Conservation (phyloP, 179 eudicot species). For the Spergularia azorica region DNA sequence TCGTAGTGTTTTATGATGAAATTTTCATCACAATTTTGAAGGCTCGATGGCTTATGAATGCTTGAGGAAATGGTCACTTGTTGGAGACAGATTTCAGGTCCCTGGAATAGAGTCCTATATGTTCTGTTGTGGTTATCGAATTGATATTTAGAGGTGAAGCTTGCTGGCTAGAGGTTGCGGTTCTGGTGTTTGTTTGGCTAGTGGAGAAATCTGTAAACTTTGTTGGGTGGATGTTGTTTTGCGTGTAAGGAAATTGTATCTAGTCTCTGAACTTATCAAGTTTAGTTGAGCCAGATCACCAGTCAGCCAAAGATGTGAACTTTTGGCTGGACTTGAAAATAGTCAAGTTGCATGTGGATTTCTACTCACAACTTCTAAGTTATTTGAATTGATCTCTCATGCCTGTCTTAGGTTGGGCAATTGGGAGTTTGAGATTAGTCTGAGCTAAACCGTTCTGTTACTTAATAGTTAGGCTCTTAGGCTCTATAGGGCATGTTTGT, state of each 20-base stretch:
- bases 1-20: neutral
- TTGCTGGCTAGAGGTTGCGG: neutral
- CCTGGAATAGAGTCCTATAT: neutral
- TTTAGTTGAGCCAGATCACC: neutral
- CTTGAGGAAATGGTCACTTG: neutral
- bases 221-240: neutral
- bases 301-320: neutral
- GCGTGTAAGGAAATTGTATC: neutral
- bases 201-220: neutral
- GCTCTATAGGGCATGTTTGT: neutral
- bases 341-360: neutral
- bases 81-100: conserved; percentile 3
- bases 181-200: neutral
- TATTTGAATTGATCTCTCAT: neutral
- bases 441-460: neutral
- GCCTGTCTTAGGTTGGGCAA: neutral
- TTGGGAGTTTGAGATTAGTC: neutral
- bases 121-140: neutral
- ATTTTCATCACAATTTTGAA: neutral
- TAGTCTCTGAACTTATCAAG: neutral
- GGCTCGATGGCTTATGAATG: neutral
- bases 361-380: neutral
- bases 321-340: neutral
- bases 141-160: neutral
- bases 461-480: neutral